Evolutionary conservation across 2,329 filamentous ascomycete genomes (phyloP).

Genomic region (Beauveria sp.): DNA sequence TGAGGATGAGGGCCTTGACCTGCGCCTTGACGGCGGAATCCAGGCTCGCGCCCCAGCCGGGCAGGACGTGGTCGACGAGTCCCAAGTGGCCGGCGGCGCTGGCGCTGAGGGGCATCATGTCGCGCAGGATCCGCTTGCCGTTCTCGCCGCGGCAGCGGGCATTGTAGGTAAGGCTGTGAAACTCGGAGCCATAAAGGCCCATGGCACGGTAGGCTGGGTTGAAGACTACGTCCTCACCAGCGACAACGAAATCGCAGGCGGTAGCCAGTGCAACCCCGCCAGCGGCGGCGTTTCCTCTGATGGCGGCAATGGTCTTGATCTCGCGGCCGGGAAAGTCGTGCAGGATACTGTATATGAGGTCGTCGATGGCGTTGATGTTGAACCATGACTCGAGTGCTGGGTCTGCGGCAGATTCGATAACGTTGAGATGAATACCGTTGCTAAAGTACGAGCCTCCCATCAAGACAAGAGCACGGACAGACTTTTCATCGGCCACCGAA

Average conservation of each 20-base stretch:
- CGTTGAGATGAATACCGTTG: conserved; percentile 36
- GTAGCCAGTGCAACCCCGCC: conserved; percentile 34
- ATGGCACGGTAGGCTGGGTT: conserved; percentile 34
- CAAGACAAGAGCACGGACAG: conserved; percentile 30
- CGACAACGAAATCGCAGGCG: conserved; percentile 29
- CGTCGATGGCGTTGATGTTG: conserved; percentile 37
- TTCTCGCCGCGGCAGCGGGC: conserved; percentile 27
- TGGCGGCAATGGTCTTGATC: conserved; percentile 30
- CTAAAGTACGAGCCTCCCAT: conserved; percentile 33
- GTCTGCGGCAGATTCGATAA: conserved; percentile 31
- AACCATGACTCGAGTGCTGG: conserved; percentile 32
- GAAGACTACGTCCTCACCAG: conserved; percentile 29
- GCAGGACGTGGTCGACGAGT: conserved; percentile 31
- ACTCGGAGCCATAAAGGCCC: conserved; percentile 31
- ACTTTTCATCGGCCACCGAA: conserved; percentile 16
- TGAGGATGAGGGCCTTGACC: conserved; percentile 20
- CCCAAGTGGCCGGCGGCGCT: conserved; percentile 29
- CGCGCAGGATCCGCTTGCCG: conserved; percentile 23
- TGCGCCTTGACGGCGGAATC: conserved; percentile 28
- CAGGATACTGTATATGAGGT: conserved; percentile 30
- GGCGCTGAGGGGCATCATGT: conserved; percentile 31
- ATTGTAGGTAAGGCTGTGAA: conserved; percentile 31
- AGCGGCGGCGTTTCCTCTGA: conserved; percentile 34
- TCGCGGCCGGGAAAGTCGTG: conserved; percentile 27
- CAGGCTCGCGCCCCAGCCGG: conserved; percentile 23